A percentile compares a stretch with the other conserved stretches of the same genome.
phyloP scores from a whole-genome alignment of 73 alveolate species.

The Symbiodinium natans region DNA sequence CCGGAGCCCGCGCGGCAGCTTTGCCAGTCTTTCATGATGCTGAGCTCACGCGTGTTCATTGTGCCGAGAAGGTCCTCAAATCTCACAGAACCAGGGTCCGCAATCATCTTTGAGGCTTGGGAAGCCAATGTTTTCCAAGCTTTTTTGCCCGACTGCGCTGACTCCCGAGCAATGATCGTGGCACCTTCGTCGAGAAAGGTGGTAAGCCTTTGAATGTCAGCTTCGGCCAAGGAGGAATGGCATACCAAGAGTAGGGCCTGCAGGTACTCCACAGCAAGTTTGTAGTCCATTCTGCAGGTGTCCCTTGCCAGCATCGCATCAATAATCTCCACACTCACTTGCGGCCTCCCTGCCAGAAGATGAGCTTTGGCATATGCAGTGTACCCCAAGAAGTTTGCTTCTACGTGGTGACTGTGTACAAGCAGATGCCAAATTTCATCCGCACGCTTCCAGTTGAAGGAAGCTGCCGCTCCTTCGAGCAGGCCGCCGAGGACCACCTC shows the following conservation, averaged over 20 bases:
- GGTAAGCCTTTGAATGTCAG: not conserved
- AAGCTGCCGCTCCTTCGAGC: conserved; percentile 1
- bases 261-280: conserved; percentile 15
- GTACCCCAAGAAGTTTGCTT: conserved; percentile 21
- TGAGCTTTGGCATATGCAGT: conserved; percentile 33
- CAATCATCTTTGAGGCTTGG: not conserved
- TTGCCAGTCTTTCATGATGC: conserved; percentile 26
- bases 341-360: conserved; percentile 35
- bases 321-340: conserved; percentile 27
- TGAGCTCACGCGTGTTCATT: not conserved
- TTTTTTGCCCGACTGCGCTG: conserved; percentile 21
- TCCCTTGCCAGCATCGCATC: not conserved
- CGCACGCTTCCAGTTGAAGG: conserved; percentile 22
- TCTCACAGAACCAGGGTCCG: not conserved
- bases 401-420: not conserved
- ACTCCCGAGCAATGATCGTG: not conserved
- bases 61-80: conserved; percentile 17
- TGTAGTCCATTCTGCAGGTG: not conserved
- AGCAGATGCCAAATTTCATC: conserved; percentile 22
- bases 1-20: conserved; percentile 24
- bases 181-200: conserved; percentile 39
- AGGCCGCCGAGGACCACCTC: not conserved
- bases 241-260: conserved; percentile 12
- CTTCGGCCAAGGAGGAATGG: conserved; percentile 7
- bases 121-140: not conserved